These are phyloP conservation scores for Phytopythium vexans DNA, from an alignment of 352 stramenopile species.

Conservation along the genomic window DNA sequence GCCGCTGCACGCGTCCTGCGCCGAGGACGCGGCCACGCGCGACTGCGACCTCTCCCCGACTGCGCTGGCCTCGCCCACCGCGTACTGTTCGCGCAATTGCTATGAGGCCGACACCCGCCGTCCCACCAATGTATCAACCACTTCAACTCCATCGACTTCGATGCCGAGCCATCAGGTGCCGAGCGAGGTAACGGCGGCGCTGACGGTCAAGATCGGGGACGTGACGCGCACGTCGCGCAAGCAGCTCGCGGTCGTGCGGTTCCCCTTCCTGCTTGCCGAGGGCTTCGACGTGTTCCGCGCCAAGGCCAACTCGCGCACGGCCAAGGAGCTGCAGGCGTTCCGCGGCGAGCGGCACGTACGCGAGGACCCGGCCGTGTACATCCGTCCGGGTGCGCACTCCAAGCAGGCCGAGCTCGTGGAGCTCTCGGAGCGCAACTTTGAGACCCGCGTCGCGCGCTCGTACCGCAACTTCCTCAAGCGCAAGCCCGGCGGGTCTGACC, in stretches of 20 bases:
- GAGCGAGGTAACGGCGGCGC: conserved; percentile 56
- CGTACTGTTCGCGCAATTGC: conserved; percentile 42
- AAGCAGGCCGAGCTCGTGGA: conserved; percentile 81
- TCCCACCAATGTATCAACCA: too few relatives aligned
- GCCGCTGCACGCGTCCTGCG: conserved; percentile 33
- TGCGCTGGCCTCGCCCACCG: not conserved
- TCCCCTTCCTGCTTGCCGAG: conserved; percentile 65
- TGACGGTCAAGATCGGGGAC: conserved; percentile 79
- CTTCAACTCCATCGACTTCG: too few relatives aligned
- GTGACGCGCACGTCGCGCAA: conserved; percentile 68
- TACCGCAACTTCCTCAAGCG: conserved; percentile 81
- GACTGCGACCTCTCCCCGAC: conserved; percentile 22
- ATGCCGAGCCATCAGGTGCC: conserved; percentile 22
- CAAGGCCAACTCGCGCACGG: conserved; percentile 58
- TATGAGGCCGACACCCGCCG: conserved; percentile 20
- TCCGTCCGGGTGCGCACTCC: conserved; percentile 67
- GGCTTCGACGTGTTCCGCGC: conserved; percentile 72
- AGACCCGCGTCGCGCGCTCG: conserved; percentile 59
- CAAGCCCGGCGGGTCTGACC: conserved; percentile 30
- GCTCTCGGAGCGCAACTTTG: conserved; percentile 63
- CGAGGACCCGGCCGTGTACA: conserved; percentile 71
- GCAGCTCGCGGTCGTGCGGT: conserved; percentile 52
- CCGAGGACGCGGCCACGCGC: conserved; percentile 26
- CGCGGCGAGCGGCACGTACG: conserved; percentile 45
- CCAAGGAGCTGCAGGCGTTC: conserved; percentile 45